Base-by-base conservation (phyloP, 306 rosid species). In the Delonix regia region DNA sequence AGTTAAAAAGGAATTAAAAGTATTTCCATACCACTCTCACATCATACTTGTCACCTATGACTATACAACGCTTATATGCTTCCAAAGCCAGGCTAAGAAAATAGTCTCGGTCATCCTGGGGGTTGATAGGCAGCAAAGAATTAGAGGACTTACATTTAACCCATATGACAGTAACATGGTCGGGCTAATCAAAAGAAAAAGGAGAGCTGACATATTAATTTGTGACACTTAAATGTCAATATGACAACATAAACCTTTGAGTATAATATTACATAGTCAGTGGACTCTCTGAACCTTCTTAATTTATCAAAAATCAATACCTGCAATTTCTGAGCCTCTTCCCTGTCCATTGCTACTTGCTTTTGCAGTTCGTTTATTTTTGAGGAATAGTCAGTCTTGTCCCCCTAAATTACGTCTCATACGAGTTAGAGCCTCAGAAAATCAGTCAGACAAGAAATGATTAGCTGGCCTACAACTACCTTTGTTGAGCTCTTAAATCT, bases 321-420 rank as follows among this genome's bases (percentile, higher is more conserved):
- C 97, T 89, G 91, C 78, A 94, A 80, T 71, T 94, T 94, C 82
- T 90, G 85, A 62, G 90, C 94, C 88, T 94, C 98, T 85, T 90
- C 98, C 88, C 78, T 80, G 87, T 94, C 97, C 94, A 94, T 88
- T 66, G 97, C 81, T 71, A 94, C 90, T 84, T 94, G 98, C 87
- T 88, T 94, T 88, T 92, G 95, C 81, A 94, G 87, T 72, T 94
- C 98, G 84, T 42, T 90, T 83, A 94, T 94, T 90, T 94, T 94
- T 36, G 69, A 55, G 14, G 97, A 75, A 83, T 82, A 85, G 89
- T 92, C 98, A 55, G 63, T 88, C 86, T 89, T 92, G 83, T 94
- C 98, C 67, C 97, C 94, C 98, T 94, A 80, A 52, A 84, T 79
- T 72, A 66, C 27, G 48, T 42, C 76, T 11, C 56, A 78, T 19